Percentiles rank a stretch among this genome's conserved stretches.
Evolutionary conservation across 805 yeast species (phyloP).

Genomic region (Metschnikowia henanensis): DNA sequence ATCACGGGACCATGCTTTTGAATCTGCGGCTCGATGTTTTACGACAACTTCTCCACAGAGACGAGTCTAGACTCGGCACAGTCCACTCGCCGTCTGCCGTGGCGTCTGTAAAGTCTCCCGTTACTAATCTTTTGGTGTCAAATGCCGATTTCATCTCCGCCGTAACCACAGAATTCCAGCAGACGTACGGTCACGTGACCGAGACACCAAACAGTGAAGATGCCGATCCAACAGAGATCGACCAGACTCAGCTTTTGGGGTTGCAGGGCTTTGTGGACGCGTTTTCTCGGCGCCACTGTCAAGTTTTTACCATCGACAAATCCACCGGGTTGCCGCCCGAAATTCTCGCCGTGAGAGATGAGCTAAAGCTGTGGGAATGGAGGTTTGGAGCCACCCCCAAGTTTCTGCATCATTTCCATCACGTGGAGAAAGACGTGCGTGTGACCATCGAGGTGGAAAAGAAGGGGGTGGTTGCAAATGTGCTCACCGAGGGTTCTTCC

Average conservation of each 20-base stretch:
- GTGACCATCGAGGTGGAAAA: constrained; percentile 50
- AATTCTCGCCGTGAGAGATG: constrained; percentile 37
- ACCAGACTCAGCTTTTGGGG: constrained; percentile 35
- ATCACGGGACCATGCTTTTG: constrained; percentile 94
- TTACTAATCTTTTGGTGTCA: constrained; percentile 58
- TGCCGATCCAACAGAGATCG: constrained; percentile 10
- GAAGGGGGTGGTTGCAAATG: constrained; percentile 22
- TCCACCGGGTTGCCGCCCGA: constrained; percentile 36
- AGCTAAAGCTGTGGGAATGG: constrained; percentile 69
- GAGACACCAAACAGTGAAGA: constrained; percentile 2
- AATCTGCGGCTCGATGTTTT: constrained; percentile 61
- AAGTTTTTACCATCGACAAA: constrained; percentile 23
- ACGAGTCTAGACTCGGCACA: constrained; percentile 35
- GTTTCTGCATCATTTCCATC: constrained; percentile 53
- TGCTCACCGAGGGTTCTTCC: not conserved
- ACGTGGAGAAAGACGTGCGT: constrained; percentile 29
- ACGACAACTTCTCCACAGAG: constrained; percentile 56
- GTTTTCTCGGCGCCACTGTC: constrained; percentile 6
- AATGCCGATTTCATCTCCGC: constrained; percentile 46
- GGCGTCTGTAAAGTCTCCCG: constrained; percentile 79
- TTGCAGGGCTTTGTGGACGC: constrained; percentile 31
- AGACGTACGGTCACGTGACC: constrained; percentile 24
- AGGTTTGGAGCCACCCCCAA: constrained; percentile 73
- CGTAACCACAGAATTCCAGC: constrained; percentile 42
- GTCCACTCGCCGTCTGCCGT: constrained; percentile 55